Evolutionary conservation across 2,329 filamentous ascomycete genomes (phyloP).

Genomic region (Fusarium clavum): DNA sequence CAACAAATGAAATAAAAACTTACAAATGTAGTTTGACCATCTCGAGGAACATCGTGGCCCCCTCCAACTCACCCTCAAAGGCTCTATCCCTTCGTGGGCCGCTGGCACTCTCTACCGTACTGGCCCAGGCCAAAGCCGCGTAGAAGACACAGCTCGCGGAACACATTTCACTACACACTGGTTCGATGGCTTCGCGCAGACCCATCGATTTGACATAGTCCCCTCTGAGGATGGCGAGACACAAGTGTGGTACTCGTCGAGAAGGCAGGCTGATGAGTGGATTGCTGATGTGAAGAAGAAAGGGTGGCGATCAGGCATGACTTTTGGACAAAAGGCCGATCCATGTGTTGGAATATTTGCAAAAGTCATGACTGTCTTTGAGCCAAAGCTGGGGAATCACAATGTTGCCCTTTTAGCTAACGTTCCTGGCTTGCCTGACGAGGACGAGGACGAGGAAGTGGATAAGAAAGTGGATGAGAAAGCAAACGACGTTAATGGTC

Average conservation of each 20-base stretch:
- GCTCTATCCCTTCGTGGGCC: constrained; percentile 76
- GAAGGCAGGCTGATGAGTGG: constrained; percentile 72
- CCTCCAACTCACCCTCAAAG: constrained; percentile 71
- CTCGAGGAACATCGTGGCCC: constrained; percentile 74
- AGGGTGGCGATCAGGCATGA: constrained; percentile 67
- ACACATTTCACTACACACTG: constrained; percentile 76
- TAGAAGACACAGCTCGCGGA: constrained; percentile 69
- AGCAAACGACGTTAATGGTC: background rate
- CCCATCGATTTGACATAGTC: constrained; percentile 78
- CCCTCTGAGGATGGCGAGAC: constrained; percentile 48
- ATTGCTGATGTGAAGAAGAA: constrained; percentile 70
- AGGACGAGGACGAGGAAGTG: constrained; percentile 2
- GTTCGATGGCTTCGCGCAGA: constrained; percentile 82
- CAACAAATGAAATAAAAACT: background rate
- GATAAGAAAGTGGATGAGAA: background rate
- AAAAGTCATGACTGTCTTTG: constrained; percentile 75
- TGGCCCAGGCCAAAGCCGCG: constrained; percentile 73
- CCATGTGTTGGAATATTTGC: constrained; percentile 79
- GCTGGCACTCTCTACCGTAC: constrained; percentile 80
- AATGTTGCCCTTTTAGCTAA: constrained; percentile 71
- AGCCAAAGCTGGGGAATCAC: constrained; percentile 60
- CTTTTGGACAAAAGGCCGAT: constrained; percentile 78
- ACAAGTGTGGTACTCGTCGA: constrained; percentile 76
- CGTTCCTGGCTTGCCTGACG: constrained; percentile 65
- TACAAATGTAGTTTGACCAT: constrained; percentile 69